Evolutionary conservation across 129 eudicot genomes (phyloP).

Genomic region (Scalesia atractyloides): DNA sequence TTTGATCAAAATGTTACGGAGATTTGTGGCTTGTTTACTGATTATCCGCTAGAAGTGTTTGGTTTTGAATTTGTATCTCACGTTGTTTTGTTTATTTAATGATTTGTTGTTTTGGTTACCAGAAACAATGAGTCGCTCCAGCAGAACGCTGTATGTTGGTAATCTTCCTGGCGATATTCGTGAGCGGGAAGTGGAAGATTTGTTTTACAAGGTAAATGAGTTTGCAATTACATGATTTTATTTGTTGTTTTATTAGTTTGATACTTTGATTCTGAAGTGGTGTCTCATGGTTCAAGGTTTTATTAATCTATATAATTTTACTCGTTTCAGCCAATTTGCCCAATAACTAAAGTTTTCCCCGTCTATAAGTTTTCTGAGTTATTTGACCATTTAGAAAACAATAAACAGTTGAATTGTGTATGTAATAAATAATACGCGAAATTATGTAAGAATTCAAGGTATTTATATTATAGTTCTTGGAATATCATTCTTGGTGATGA

Average conservation of each 20-base stretch:
- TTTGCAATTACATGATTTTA: not conserved
- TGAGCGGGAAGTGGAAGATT: conserved; percentile 88
- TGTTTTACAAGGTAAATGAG: conserved; percentile 71
- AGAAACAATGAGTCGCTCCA: conserved; percentile 69
- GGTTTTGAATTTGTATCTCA: not conserved
- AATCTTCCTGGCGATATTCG: conserved; percentile 96
- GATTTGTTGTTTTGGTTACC: not conserved
- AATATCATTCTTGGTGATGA: not conserved
- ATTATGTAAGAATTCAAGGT: not conserved
- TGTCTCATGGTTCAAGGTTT: not conserved
- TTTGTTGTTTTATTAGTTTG: not conserved
- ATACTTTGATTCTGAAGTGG: not conserved
- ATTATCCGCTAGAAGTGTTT: too few species aligned
- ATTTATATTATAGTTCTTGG: not conserved
- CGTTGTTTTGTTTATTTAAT: not conserved
- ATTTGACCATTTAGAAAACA: not conserved
- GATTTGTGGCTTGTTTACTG: not conserved
- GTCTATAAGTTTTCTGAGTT: not conserved
- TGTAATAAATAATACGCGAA: not conserved
- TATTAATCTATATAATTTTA: not conserved
- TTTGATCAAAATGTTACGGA: too few species aligned
- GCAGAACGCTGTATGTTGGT: conserved; percentile 77
- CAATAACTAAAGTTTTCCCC: not conserved
- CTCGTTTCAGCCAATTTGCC: not conserved
- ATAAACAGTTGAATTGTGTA: not conserved